phyloP scores from a whole-genome alignment of 352 stramenopile genomes.

The Phytophthora agathidicida region DNA sequence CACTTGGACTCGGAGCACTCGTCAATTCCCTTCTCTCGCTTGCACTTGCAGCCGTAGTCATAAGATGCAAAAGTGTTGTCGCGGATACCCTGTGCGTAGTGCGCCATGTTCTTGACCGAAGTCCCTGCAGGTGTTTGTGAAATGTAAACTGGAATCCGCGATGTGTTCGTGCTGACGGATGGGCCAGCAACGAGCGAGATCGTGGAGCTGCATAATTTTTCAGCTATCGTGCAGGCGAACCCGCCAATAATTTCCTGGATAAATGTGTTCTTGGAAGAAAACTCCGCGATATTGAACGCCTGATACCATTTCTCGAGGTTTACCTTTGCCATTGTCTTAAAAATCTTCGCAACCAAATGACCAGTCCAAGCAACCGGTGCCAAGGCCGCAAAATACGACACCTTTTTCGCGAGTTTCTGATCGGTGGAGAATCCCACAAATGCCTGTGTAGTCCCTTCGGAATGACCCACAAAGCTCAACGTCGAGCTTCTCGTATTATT shows the following conservation, averaged over 20 bases:
- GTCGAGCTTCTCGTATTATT: constrained; percentile 30
- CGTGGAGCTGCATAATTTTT: constrained; percentile 38
- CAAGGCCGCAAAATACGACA: constrained; percentile 58
- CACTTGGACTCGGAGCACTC: constrained; percentile 39
- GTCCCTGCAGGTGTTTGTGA: constrained; percentile 56
- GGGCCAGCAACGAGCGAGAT: constrained; percentile 43
- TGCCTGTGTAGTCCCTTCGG: constrained; percentile 54
- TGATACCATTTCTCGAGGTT: constrained; percentile 45
- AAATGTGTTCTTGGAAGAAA: constrained; percentile 34
- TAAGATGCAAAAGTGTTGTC: constrained; percentile 50
- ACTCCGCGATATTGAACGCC: constrained; percentile 44
- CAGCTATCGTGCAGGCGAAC: constrained; percentile 40
- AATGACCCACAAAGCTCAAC: constrained; percentile 55
- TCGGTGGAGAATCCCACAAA: constrained; percentile 57
- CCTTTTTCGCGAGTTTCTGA: constrained; percentile 50
- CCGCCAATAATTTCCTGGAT: constrained; percentile 40
- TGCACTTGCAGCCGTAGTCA: constrained; percentile 58
- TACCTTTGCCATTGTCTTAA: constrained; percentile 32
- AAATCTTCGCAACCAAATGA: constrained; percentile 38
- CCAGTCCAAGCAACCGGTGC: constrained; percentile 48
- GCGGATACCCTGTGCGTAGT: constrained; percentile 58
- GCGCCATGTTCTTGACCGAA: constrained; percentile 61
- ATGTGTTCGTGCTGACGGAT: constrained; percentile 51
- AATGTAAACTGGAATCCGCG: constrained; percentile 56
- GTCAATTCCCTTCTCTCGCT: constrained; percentile 19